phyloP scores from a whole-genome alignment of 1,284 basidiomycete species.

The Malassezia japonica region DNA sequence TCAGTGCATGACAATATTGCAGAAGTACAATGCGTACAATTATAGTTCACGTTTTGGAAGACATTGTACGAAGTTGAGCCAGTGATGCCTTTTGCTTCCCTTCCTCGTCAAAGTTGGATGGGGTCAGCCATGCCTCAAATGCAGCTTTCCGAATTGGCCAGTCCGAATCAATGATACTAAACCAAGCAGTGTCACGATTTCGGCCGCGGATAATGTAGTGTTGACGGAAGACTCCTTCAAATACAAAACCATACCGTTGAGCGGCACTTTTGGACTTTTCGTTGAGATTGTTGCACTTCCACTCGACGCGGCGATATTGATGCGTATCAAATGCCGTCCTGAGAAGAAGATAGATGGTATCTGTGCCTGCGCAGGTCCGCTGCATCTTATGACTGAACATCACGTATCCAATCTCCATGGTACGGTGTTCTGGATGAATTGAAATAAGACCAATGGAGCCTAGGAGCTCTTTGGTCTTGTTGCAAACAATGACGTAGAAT shows the following conservation, averaged over 20 bases:
- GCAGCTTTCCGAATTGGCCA: conserved; percentile 23
- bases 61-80: not conserved
- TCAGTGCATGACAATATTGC: too few relatives aligned
- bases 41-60: too few relatives aligned
- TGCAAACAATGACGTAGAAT: not conserved
- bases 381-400: conserved; percentile 24
- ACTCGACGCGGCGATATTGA: conserved; percentile 28
- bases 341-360: conserved; percentile 23
- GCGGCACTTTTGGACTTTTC: conserved; percentile 25
- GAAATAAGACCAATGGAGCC: not conserved
- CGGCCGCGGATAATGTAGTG: conserved; percentile 25
- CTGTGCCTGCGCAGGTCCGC: conserved; percentile 22
- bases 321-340: conserved; percentile 21
- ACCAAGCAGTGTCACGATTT: conserved; percentile 32
- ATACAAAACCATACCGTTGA: conserved; percentile 24
- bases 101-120: conserved; percentile 20
- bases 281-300: conserved; percentile 35
- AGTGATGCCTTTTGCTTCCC: conserved; percentile 2
- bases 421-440: conserved; percentile 19
- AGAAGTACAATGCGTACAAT: too few relatives aligned
- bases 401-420: conserved; percentile 29
- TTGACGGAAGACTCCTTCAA: conserved; percentile 28
- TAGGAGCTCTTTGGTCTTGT: not conserved
- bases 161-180: conserved; percentile 29
- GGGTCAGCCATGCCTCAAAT: conserved; percentile 24